Evolutionary conservation across 176 grass and related monocot genomes (phyloP).

Genomic region (Saccharum spontaneum): DNA sequence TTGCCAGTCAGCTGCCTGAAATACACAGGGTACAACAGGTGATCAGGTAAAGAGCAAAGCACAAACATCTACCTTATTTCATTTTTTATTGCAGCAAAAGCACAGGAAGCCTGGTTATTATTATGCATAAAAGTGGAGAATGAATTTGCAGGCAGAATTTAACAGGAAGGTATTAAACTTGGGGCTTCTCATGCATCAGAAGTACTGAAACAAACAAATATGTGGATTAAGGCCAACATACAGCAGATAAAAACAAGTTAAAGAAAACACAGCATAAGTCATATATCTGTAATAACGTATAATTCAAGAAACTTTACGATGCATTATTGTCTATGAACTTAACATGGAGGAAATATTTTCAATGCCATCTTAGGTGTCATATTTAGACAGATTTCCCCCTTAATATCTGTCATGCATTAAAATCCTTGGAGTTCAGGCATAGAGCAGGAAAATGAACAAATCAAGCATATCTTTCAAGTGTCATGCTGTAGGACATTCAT

Average conservation of each 20-base stretch:
- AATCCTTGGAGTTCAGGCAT: background rate
- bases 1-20: constrained; percentile 68
- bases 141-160: background rate
- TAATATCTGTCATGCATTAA: background rate
- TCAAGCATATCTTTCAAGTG: background rate
- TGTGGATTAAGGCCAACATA: background rate
- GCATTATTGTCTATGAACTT: constrained; percentile 5
- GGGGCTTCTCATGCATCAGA: background rate
- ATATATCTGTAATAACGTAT: background rate
- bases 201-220: background rate
- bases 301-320: background rate
- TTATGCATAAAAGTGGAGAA: background rate
- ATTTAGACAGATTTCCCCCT: background rate
- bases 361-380: background rate
- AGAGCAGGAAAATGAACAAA: constrained; percentile 4
- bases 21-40: constrained; percentile 14
- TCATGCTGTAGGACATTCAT: background rate
- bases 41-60: constrained; percentile 12
- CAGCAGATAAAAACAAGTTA: background rate
- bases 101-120: constrained; percentile 4
- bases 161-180: background rate
- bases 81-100: background rate
- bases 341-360: background rate
- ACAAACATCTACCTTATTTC: background rate
- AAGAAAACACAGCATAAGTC: background rate